phyloP scores from a whole-genome alignment of 352 stramenopile genomes.

The Pythium guiyangense region DNA sequence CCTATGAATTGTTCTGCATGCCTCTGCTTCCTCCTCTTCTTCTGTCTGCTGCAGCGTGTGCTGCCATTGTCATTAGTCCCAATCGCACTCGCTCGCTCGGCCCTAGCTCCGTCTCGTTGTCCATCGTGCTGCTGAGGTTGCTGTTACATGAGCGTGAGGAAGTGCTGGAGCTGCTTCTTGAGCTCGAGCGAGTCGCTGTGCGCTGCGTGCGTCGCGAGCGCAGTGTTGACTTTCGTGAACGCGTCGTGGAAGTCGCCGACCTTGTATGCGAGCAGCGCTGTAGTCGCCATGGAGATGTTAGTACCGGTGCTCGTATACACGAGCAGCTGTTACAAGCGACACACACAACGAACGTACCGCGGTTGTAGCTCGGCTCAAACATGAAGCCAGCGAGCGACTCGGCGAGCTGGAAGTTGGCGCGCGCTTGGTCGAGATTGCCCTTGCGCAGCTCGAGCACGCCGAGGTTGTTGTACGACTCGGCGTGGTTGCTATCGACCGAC shows the following conservation, averaged over 20 bases:
- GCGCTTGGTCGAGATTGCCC: slow-evolving; percentile 82
- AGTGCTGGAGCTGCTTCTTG: slow-evolving; percentile 82
- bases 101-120: neutral
- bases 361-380: slow-evolving; percentile 92
- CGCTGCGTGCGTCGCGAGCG: slow-evolving; percentile 67
- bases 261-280: slow-evolving; percentile 90
- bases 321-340: neutral
- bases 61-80: too few species aligned
- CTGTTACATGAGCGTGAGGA: slow-evolving; percentile 67
- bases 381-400: slow-evolving; percentile 82
- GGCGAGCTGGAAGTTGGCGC: slow-evolving; percentile 77
- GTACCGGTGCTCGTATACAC: neutral
- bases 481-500: slow-evolving; percentile 88
- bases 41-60: too few species aligned
- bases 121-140: neutral
- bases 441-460: slow-evolving; percentile 89
- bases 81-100: neutral
- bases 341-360: slow-evolving; percentile 33
- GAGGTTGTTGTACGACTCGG: slow-evolving; percentile 91
- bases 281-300: neutral
- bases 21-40: too few species aligned
- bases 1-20: too few species aligned
- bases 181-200: slow-evolving; percentile 89
- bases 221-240: slow-evolving; percentile 82
- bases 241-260: slow-evolving; percentile 89